Conservation (phyloP, 257 asterid genomes). For the Leptodermis oblonga region DNA sequence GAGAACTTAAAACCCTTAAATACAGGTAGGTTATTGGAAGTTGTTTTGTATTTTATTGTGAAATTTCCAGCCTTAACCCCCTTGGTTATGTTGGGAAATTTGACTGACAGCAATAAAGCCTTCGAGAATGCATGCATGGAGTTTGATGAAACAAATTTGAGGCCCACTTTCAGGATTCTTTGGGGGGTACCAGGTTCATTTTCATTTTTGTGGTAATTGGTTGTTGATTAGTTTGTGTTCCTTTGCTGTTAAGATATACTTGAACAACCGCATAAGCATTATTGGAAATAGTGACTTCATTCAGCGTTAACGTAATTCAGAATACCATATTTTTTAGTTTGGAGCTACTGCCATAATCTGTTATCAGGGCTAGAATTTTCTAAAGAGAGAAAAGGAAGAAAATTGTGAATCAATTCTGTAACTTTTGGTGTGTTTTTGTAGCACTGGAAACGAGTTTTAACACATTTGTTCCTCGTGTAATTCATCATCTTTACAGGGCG, state of each 20-base stretch:
- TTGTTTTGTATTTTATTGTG: conserved; percentile 15
- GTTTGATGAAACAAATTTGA: conserved; percentile 86
- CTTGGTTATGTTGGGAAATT: conserved; percentile 23
- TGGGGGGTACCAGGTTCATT: conserved; percentile 96
- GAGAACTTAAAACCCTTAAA: conserved; percentile 95
- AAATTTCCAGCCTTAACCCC: conserved; percentile 21
- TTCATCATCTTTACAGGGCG: conserved; percentile 55
- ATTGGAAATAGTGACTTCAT: no score
- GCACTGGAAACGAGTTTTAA: not conserved
- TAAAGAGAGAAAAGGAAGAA: not conserved
- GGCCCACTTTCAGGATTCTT: conserved; percentile 90
- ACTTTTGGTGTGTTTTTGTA: not conserved
- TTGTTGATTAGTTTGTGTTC: not conserved
- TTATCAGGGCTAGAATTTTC: not conserved
- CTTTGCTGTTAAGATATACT: not conserved
- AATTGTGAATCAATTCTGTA: not conserved
- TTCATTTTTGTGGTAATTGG: conserved; percentile 12
- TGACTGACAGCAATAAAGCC: conserved; percentile 59
- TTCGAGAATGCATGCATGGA: conserved; percentile 99
- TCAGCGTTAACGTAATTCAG: not conserved
- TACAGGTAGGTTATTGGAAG: conserved; percentile 57
- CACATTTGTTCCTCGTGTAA: not conserved
- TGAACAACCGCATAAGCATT: not conserved
- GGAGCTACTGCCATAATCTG: not conserved
- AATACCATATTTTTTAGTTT: not conserved